A percentile compares a stretch with the other conserved stretches of the same genome.
These are phyloP conservation scores for Suillus weaverae DNA, from an alignment of 768 basidiomycete species.

Conservation along the genomic window DNA sequence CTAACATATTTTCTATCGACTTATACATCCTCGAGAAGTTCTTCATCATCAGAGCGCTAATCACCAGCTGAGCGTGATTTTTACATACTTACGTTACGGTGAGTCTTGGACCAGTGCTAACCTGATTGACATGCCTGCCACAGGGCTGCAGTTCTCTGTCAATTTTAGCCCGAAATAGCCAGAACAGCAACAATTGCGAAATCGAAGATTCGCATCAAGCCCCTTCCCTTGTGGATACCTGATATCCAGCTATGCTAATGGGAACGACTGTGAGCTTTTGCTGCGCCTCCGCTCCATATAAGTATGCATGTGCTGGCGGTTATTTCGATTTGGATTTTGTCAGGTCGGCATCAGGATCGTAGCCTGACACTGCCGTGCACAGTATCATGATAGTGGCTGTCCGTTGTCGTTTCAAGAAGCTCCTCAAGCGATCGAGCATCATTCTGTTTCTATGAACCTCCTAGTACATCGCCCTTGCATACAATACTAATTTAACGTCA, in stretches of 20 bases:
- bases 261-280: slow-evolving; percentile 1
- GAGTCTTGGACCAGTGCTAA: not conserved
- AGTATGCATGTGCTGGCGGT: not conserved
- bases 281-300: not conserved
- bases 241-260: not conserved
- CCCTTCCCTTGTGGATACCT: slow-evolving; percentile 4
- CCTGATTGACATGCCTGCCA: not conserved
- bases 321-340: not conserved
- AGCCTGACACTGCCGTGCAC: not conserved
- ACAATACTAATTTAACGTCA: not conserved
- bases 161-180: not conserved
- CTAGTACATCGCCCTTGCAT: not conserved
- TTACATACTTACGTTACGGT: not conserved
- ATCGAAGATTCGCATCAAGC: not conserved
- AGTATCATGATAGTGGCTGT: not conserved
- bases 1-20: not conserved
- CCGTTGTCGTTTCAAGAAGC: not conserved
- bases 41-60: not conserved
- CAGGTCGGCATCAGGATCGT: not conserved
- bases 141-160: slow-evolving; percentile 4
- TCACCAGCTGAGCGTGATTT: slow-evolving; percentile 20
- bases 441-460: not conserved
- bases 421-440: not conserved
- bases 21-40: not conserved
- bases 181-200: not conserved